Percentiles rank a stretch among this genome's conserved stretches.
Evolutionary conservation across 306 rosid species (phyloP).

Genomic region (Canavalia ensiformis): DNA sequence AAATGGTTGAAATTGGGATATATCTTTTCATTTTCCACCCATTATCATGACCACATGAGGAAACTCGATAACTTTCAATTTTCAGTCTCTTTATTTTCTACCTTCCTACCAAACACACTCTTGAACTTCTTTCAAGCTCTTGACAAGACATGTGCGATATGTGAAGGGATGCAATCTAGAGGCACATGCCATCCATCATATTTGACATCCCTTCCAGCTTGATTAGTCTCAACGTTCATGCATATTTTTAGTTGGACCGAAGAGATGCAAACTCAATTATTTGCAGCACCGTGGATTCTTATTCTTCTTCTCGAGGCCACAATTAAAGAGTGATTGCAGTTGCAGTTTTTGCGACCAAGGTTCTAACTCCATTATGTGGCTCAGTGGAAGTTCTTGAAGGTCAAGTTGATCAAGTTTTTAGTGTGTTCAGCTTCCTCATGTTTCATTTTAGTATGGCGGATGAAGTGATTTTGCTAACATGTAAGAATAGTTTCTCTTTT

Average conservation of each 20-base stretch:
- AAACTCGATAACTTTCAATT: slow-evolving; percentile 21
- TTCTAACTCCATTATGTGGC: slow-evolving; percentile 28
- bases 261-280: slow-evolving; percentile 28
- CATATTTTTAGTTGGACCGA: slow-evolving; percentile 42
- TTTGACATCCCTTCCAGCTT: slow-evolving; percentile 39
- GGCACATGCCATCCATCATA: slow-evolving; percentile 25
- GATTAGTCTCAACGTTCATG: slow-evolving; percentile 24
- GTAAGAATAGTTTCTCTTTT: slow-evolving; percentile 30
- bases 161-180: slow-evolving; percentile 47
- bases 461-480: slow-evolving; percentile 49
- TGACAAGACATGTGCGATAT: slow-evolving; percentile 33
- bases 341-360: slow-evolving; percentile 27
- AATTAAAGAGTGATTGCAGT: slow-evolving; percentile 25
- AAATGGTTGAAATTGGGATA: background rate
- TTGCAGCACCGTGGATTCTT: slow-evolving; percentile 36
- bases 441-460: slow-evolving; percentile 24
- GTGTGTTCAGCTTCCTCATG: slow-evolving; percentile 48
- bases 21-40: slow-evolving; percentile 27
- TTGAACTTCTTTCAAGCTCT: slow-evolving; percentile 13
- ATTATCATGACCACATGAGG: background rate
- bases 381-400: slow-evolving; percentile 42
- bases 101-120: background rate
- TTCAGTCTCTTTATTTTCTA: background rate
- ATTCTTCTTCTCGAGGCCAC: slow-evolving; percentile 27
- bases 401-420: slow-evolving; percentile 46